Conservation (phyloP, 108 stramenopile species). For the Epithemia pelagica region DNA sequence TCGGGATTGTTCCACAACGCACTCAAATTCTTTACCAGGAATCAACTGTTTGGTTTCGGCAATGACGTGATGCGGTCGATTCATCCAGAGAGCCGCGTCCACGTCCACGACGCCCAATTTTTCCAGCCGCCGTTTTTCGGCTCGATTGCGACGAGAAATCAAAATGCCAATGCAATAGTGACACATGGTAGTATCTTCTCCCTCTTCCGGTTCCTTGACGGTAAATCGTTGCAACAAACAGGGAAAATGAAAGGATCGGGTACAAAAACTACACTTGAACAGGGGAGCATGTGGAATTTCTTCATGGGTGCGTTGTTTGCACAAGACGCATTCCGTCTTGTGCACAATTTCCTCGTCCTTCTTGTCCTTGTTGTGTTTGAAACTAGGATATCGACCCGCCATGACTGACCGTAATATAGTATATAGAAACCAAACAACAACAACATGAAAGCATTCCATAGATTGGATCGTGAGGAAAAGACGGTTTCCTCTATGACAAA, state of each 20-base stretch:
- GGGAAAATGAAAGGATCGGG: constrained; percentile 44
- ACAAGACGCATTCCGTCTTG: constrained; percentile 44
- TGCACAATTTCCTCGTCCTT: not conserved
- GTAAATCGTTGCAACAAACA: constrained; percentile 48
- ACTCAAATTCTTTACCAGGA: constrained; percentile 57
- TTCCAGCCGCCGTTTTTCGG: constrained; percentile 54
- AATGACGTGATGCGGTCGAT: constrained; percentile 15
- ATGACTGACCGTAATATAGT: not conserved
- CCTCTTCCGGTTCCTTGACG: constrained; percentile 60
- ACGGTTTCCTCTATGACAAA: too few species aligned
- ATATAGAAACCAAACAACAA: too few species aligned
- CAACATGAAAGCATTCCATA: too few species aligned
- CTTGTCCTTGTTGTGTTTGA: constrained; percentile 58
- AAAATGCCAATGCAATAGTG: constrained; percentile 48
- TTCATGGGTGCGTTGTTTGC: constrained; percentile 16
- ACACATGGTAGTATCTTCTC: constrained; percentile 72
- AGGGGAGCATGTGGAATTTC: constrained; percentile 33
- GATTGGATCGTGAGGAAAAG: too few species aligned
- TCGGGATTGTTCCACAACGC: constrained; percentile 52
- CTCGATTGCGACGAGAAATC: constrained; percentile 44
- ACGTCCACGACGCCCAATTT: constrained; percentile 46
- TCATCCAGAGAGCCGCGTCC: constrained; percentile 10
- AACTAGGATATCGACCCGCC: constrained; percentile 68
- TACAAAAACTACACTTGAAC: constrained; percentile 64
- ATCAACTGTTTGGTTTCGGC: constrained; percentile 24